Conservation (phyloP, 345 rosid genomes). For the Punica granatum region DNA sequence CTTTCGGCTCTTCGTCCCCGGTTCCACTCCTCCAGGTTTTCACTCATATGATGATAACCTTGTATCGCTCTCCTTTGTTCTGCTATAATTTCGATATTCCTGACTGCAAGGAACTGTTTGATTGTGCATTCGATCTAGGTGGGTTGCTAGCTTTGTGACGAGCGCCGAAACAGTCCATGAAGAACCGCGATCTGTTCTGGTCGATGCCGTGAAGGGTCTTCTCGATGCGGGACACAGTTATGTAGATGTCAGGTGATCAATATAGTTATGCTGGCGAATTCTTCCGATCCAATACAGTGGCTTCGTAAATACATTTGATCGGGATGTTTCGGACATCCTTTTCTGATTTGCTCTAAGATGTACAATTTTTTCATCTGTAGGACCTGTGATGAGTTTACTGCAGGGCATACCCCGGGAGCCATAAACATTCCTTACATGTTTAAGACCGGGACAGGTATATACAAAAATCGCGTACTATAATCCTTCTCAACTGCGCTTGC, state of each 20-base stretch:
- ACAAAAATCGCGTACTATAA: neutral
- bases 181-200: constrained; percentile 13
- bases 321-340: neutral
- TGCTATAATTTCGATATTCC: neutral
- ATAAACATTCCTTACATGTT: constrained; percentile 26
- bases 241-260: constrained; percentile 25
- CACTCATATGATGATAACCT: neutral
- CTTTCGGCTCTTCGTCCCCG: constrained; percentile 1
- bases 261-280: neutral
- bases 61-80: neutral
- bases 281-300: neutral
- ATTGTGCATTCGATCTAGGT: neutral
- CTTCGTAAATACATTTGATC: neutral
- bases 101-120: neutral
- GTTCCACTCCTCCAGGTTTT: constrained; percentile 7
- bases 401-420: constrained; percentile 27
- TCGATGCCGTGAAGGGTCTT: constrained; percentile 16
- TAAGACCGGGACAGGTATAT: constrained; percentile 14
- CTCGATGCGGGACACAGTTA: constrained; percentile 18
- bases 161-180: neutral
- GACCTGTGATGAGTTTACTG: constrained; percentile 24
- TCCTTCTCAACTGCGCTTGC: neutral
- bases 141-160: neutral
- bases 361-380: constrained; percentile 3
- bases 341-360: neutral